Conservation (phyloP, 129 eudicot species). For the Cynara cardunculus region DNA sequence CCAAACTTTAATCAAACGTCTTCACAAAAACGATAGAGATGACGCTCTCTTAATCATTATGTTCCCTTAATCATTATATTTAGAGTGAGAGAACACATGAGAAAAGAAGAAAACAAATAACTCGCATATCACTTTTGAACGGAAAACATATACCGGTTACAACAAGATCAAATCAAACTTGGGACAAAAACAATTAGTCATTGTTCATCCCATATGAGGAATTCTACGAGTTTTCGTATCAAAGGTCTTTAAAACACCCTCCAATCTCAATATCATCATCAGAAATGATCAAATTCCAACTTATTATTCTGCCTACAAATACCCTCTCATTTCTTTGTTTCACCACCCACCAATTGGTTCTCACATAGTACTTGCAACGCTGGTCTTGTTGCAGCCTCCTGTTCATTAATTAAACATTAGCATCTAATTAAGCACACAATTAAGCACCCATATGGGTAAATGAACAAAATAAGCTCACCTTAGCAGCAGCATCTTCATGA, state of each 20-base stretch:
- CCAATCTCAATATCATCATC: neutral
- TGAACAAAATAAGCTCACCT: neutral
- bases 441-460: too few species aligned
- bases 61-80: too few species aligned
- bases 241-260: neutral
- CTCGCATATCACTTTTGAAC: neutral
- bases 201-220: neutral
- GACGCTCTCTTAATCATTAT: too few species aligned
- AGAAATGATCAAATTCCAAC: neutral
- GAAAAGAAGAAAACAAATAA: too few species aligned
- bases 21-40: too few species aligned
- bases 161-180: neutral
- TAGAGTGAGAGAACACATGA: too few species aligned
- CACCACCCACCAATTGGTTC: slow-evolving; percentile 31
- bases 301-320: neutral
- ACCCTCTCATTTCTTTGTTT: slow-evolving; percentile 10
- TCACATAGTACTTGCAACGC: slow-evolving; percentile 41
- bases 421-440: neutral
- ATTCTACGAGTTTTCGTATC: neutral
- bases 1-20: too few species aligned
- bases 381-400: slow-evolving; percentile 34
- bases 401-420: neutral
- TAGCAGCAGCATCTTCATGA: neutral
- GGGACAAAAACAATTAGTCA: neutral
- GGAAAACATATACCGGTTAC: neutral